Conservation (phyloP, 2,329 filamentous ascomycete genomes). For the Colletotrichum spinosum region DNA sequence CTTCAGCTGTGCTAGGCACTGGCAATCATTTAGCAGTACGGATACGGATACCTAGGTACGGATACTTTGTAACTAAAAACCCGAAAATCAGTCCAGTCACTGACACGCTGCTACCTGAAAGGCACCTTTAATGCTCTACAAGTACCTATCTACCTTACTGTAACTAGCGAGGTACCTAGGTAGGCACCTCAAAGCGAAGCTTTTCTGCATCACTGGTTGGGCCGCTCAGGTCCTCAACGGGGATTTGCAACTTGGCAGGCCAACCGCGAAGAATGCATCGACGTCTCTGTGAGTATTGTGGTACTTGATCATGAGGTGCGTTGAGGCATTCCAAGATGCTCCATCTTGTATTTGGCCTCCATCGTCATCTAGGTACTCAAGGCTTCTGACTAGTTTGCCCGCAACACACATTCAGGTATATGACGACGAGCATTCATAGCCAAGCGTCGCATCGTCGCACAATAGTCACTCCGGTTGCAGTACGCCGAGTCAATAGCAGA, state of each 20-base stretch:
- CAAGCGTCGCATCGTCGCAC: constrained; percentile 17
- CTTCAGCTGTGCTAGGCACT: background rate
- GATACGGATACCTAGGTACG: constrained; percentile 1
- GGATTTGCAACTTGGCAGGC: constrained; percentile 34
- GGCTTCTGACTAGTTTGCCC: background rate
- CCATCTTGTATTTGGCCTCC: background rate
- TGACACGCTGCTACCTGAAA: background rate
- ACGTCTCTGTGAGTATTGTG: background rate
- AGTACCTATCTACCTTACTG: constrained; percentile 3
- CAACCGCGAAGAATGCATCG: constrained; percentile 35
- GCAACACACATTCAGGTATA: background rate
- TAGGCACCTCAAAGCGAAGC: background rate
- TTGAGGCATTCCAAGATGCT: background rate
- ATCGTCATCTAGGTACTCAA: background rate
- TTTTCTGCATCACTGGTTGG: constrained; percentile 15
- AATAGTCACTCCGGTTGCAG: constrained; percentile 7
- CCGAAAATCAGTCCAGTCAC: too few species aligned
- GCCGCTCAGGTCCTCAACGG: constrained; percentile 30
- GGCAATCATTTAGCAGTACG: constrained; percentile 13
- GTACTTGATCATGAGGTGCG: background rate
- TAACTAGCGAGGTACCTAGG: constrained; percentile 16
- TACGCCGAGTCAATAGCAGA: constrained; percentile 2
- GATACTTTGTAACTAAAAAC: background rate
- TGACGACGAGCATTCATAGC: constrained; percentile 15
- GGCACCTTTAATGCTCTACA: background rate